Evolutionary conservation across 768 basidiomycete genomes (phyloP), one percentile per base, ranked within the genome.

Genomic region (Lanmaoa rubissima): DNA sequence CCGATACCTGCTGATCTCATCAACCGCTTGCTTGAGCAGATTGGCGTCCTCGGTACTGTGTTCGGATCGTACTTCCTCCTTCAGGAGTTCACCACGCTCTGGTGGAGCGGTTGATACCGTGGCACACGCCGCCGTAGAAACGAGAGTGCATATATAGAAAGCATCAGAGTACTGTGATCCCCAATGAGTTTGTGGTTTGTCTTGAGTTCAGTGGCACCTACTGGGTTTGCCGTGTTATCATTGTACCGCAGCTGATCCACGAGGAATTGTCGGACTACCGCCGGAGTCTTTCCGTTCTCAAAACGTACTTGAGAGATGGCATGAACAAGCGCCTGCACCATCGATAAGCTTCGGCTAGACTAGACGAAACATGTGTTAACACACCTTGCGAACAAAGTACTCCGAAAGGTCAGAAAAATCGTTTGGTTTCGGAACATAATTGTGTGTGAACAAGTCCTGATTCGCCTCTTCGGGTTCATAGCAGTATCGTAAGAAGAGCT

Each of bases 171-270:
- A 95, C 94, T 96, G 43, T 53, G 47, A 36, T 4, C 43, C 41
- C 34, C 14, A 46, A 40, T 55, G 35, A 67, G 53, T n/a, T 14
- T 48, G 9, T 39, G 26, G 21, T 21, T 46, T 17, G n/a, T 50
- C 19, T 49, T 24, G 3, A 46, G 32, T 44, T 40, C 24, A 46
- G 10, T 49, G 45, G 36, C 24, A 73, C 92, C 67, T 61, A 96
- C 94, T 41, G 83, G 79, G 69, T 96, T 97, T 19, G 85, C 82
- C 4, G 94, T 92, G 70, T 98, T 98, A 71, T 98, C 96, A 68
- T 98, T 98, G 70, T 92, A 93, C 12, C 88, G 84, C n/a, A 98
- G 78, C 60, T 95, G 88, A 68, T 97, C 94, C 59, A 96, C 87
- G 32, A 98, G 77, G 66, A 97, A 92, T 58, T 86, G 87, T 45